Base-by-base conservation (phyloP, 805 yeast species). In the Pichia nakasei region DNA sequence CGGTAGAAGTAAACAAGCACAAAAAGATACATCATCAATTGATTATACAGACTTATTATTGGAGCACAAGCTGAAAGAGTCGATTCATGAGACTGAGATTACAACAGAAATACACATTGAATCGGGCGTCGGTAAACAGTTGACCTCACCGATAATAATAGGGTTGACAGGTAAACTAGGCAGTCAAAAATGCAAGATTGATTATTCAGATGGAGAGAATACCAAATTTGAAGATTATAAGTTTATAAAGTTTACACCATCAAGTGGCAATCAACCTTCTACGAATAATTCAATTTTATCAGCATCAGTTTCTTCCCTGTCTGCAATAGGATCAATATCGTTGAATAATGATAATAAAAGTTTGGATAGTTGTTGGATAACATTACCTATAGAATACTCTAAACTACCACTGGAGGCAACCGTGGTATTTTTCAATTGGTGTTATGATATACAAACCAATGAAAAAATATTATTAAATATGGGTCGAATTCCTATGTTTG, bases 321-420 rank as follows among this genome's bases (percentile, higher is more conserved):
- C 36, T 2, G 35, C 13, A 5, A 7, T 19, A 6, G 22, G 38
- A 20, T 19, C 43, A 11, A n/a, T 15, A 5, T 22, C 44, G 6
- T 27, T 26, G 3, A 19, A 17, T n/a, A 21, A 18, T 3, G 18
- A 35, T 15, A 26, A 4, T 8, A 11, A 37, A 9, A 22, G 12
- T 18, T 2, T 11, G n/a, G 19, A 18, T 8, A 9, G 3, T 12
- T 77, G 78, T 47, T 82, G 87, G 83, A 61, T 86, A 19, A 72
- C 74, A 38, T 60, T 93, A 38, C 91, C 97, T 1, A 72, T 89
- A 2, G 69, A 71, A 43, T 77, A 84, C 50, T 73, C 75, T 42
- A 93, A 87, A 54, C 59, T 91, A n/a, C 81, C 85, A 3, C 57
- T 78, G 32, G 73, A 75, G 35, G 63, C 93, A 5, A 72, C 69